These are phyloP conservation scores for Glycyrrhiza uralensis DNA, from an alignment of 306 rosid species.

Conservation along the genomic window DNA sequence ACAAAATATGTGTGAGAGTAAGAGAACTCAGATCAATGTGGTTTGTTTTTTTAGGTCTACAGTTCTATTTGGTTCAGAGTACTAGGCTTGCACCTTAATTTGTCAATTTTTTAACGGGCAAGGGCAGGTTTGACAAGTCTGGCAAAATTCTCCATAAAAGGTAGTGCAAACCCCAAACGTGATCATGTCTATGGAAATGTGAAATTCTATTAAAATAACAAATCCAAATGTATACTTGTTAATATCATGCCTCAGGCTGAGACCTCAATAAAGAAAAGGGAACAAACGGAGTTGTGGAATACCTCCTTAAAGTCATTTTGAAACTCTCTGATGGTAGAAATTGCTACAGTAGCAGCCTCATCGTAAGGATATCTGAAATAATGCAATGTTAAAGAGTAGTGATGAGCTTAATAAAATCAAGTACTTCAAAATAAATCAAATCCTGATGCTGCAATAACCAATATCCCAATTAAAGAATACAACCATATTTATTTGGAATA, in stretches of 20 bases:
- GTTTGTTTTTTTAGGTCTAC: no score
- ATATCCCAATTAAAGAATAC: neutral
- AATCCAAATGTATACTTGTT: neutral
- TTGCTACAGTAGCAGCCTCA: constrained; percentile 70
- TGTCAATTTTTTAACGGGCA: neutral
- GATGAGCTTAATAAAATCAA: neutral
- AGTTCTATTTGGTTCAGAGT: neutral
- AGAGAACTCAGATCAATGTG: no score
- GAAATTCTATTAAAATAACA: neutral
- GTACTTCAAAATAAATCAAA: neutral
- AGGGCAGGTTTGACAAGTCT: neutral
- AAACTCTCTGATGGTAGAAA: constrained; percentile 62
- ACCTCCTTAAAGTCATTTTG: constrained; percentile 74
- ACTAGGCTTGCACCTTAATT: neutral
- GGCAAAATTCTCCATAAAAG: neutral
- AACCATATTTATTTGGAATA: neutral
- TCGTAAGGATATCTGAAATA: constrained; percentile 68
- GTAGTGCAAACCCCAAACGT: neutral
- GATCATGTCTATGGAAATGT: neutral
- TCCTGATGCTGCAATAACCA: neutral
- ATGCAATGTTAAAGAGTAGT: neutral
- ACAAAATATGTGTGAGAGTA: no score
- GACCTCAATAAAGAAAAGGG: neutral
- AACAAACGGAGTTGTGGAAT: neutral
- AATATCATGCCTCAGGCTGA: neutral